phyloP scores from a whole-genome alignment of 805 yeast genomes.

The Zygoascus ofunaensis region DNA sequence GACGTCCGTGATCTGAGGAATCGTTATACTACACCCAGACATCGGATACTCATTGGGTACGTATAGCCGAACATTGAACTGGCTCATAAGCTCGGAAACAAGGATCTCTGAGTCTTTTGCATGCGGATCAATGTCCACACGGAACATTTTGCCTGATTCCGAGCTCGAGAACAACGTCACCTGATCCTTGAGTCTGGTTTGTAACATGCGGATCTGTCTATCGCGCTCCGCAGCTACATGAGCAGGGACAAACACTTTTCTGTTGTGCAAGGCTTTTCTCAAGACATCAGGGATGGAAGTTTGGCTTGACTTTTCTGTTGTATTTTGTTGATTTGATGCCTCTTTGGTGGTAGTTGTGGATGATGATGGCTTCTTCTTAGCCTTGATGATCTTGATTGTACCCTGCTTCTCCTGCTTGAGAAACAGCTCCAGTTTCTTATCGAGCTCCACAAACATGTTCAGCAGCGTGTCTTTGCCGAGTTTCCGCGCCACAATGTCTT shows the following conservation, averaged over 20 bases:
- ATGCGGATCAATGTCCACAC: conserved; percentile 11
- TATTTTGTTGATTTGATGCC: no score
- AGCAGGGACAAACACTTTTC: conserved; percentile 15
- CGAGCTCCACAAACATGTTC: conserved; percentile 48
- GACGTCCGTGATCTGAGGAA: conserved; percentile 11
- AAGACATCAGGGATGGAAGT: conserved; percentile 1
- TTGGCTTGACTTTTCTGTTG: background rate
- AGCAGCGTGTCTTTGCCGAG: conserved; percentile 34
- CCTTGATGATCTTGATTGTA: conserved; percentile 48
- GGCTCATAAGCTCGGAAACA: conserved; percentile 10
- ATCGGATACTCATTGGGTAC: conserved; percentile 18
- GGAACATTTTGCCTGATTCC: conserved; percentile 5
- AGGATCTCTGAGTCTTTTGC: conserved; percentile 11
- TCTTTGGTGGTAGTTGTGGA: background rate
- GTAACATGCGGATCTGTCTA: conserved; percentile 14
- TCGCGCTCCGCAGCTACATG: conserved; percentile 13
- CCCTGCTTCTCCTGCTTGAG: conserved; percentile 50
- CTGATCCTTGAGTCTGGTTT: conserved; percentile 10
- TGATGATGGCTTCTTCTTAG: background rate
- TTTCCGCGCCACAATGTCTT: conserved; percentile 30
- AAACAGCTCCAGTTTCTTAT: conserved; percentile 48
- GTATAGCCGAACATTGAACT: conserved; percentile 10
- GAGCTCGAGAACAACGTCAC: conserved; percentile 5
- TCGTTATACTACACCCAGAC: conserved; percentile 12
- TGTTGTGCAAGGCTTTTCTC: background rate